A percentile compares a stretch with the other conserved stretches of the same genome.
Evolutionary conservation across 2,329 filamentous ascomycete genomes (phyloP).

Genomic region (Hymenoscyphus repandus): DNA sequence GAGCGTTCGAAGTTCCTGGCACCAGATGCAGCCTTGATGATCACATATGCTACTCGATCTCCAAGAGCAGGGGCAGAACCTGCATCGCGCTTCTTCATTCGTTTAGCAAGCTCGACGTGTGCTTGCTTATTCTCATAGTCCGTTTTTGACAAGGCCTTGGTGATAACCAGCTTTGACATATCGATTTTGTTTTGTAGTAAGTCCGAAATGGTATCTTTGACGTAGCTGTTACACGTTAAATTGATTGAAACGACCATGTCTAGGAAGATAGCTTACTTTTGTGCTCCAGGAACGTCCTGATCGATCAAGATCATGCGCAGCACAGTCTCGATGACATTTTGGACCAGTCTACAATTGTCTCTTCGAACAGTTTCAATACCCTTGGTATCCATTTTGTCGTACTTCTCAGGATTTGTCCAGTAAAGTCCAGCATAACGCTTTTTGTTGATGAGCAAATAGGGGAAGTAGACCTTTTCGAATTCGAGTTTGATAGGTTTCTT

Average conservation of each 20-base stretch:
- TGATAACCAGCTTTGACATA: constrained; percentile 99
- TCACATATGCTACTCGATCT: constrained; percentile 97
- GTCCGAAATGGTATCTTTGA: constrained; percentile 93
- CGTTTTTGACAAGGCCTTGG: constrained; percentile 88
- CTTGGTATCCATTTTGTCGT: constrained; percentile 99
- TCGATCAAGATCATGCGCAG: constrained; percentile 94
- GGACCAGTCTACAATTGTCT: constrained; percentile 93
- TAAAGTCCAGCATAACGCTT: constrained; percentile 98
- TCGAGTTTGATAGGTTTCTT: constrained; percentile 97
- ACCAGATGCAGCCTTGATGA: constrained; percentile 83
- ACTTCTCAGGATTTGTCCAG: constrained; percentile 92
- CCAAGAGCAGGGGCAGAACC: constrained; percentile 89
- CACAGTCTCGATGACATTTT: constrained; percentile 96
- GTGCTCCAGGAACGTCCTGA: constrained; percentile 80
- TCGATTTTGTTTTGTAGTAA: constrained; percentile 96
- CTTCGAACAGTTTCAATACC: constrained; percentile 96
- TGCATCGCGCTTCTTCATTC: constrained; percentile 95
- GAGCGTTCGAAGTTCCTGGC: constrained; percentile 96
- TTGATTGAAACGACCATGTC: not conserved
- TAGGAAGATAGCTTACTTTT: constrained; percentile 63
- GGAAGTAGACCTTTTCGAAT: constrained; percentile 98
- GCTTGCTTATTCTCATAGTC: constrained; percentile 91
- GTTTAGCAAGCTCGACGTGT: constrained; percentile 88
- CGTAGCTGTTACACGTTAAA: constrained; percentile 59
- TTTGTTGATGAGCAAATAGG: constrained; percentile 98